Evolutionary conservation across 225 moss, liverwort and hornwort genomes (phyloP).

Genomic region (Neckera pumila): DNA sequence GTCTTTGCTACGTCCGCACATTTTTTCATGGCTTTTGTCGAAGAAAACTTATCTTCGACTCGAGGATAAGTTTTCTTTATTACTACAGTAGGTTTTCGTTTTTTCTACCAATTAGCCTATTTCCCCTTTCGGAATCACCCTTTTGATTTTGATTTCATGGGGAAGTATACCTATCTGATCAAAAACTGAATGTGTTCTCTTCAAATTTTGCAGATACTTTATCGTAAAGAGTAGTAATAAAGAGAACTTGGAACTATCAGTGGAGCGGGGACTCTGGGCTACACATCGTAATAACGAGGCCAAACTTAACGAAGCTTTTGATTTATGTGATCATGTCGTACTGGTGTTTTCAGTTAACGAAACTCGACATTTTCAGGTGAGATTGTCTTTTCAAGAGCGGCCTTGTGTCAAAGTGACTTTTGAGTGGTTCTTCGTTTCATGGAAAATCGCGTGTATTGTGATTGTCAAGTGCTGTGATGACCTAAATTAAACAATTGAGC

Average conservation of each 20-base stretch:
- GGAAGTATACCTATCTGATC: not conserved
- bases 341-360: slow-evolving; percentile 96
- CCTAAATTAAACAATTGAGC: not conserved
- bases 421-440: not conserved
- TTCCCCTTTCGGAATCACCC: not conserved
- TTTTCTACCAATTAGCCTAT: not conserved
- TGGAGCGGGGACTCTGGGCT: slow-evolving; percentile 96
- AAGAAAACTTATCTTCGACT: too few relatives aligned
- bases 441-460: not conserved
- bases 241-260: slow-evolving; percentile 89
- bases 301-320: slow-evolving; percentile 93
- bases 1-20: not conserved
- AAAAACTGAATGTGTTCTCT: not conserved
- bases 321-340: slow-evolving; percentile 87
- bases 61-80: too few relatives aligned
- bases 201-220: slow-evolving; percentile 66
- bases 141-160: not conserved
- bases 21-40: not conserved
- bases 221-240: slow-evolving; percentile 99
- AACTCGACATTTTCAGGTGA: slow-evolving; percentile 99
- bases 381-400: not conserved
- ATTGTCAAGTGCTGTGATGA: not conserved
- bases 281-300: slow-evolving; percentile 97
- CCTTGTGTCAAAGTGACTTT: not conserved
- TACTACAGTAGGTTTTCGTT: not conserved